Percentiles rank a stretch among this genome's conserved stretches.
These are phyloP conservation scores for Lizonia empirigonia DNA, from an alignment of 2,329 filamentous ascomycete species.

Conservation along the genomic window DNA sequence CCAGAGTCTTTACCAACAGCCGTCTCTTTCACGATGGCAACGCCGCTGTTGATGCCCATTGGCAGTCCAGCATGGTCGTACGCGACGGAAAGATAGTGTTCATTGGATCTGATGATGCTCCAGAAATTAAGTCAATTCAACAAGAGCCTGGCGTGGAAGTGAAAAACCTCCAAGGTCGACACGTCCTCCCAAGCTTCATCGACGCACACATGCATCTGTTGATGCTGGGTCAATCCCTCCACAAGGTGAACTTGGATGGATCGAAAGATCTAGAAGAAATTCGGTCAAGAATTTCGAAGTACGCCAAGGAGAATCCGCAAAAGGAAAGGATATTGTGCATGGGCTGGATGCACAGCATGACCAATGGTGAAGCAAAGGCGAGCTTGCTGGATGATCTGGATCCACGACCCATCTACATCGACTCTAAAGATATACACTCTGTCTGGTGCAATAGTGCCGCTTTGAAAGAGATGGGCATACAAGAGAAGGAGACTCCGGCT, in stretches of 20 bases:
- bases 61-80: constrained; percentile 47
- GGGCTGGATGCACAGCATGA: constrained; percentile 64
- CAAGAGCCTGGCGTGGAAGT: constrained; percentile 23
- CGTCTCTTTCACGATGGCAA: constrained; percentile 28
- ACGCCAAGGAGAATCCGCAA: constrained; percentile 54
- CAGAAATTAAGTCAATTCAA: constrained; percentile 35
- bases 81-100: constrained; percentile 50
- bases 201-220: constrained; percentile 65
- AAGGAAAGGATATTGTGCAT: constrained; percentile 57
- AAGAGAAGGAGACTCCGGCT: constrained; percentile 54
- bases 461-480: constrained; percentile 57
- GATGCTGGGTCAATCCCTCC: constrained; percentile 60
- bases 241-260: constrained; percentile 56
- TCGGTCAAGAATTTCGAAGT: constrained; percentile 52
- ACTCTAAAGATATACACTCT: constrained; percentile 63
- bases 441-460: constrained; percentile 62
- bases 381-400: constrained; percentile 60
- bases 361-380: constrained; percentile 56
- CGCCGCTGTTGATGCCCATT: constrained; percentile 10
- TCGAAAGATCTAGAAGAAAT: constrained; percentile 59
- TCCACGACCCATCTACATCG: constrained; percentile 60
- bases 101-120: constrained; percentile 41
- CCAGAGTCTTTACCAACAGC: constrained; percentile 36
- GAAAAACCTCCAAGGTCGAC: constrained; percentile 45
- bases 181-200: constrained; percentile 61